These are phyloP conservation scores for Blastocystis sp. DNA, from an alignment of 352 stramenopile genomes.

Conservation along the genomic window DNA sequence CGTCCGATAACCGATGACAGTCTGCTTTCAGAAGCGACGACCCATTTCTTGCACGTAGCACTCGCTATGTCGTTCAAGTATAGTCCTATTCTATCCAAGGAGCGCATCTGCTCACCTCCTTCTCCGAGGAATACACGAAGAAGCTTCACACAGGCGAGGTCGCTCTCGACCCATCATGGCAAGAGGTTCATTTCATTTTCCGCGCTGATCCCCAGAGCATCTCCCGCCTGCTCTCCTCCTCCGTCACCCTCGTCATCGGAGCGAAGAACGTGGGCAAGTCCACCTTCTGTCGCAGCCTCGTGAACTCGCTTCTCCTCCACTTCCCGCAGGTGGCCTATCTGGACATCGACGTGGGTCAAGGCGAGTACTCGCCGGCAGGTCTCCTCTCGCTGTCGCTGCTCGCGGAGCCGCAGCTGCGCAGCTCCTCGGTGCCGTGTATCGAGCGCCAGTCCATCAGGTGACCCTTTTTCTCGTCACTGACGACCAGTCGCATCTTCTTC, in stretches of 20 bases:
- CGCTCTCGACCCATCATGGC: background rate
- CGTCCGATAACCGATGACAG: too few species aligned
- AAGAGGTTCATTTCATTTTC: background rate
- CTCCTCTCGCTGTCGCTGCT: slow-evolving; percentile 79
- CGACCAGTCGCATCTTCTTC: background rate
- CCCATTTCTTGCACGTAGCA: background rate
- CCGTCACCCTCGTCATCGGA: slow-evolving; percentile 71
- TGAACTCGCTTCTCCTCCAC: slow-evolving; percentile 74
- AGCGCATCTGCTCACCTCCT: background rate
- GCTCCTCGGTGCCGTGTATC: background rate
- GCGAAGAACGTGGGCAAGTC: slow-evolving; percentile 87
- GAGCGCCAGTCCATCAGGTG: background rate
- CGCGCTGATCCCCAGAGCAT: background rate
- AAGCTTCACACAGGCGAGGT: background rate
- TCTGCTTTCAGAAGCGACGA: background rate
- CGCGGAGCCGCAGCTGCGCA: slow-evolving; percentile 72
- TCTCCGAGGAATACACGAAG: background rate
- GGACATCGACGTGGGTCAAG: slow-evolving; percentile 85
- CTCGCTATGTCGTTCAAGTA: background rate
- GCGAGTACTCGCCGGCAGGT: slow-evolving; percentile 80
- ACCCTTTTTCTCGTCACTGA: background rate
- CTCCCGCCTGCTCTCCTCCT: background rate
- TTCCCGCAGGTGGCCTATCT: slow-evolving; percentile 76
- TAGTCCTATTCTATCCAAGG: background rate
- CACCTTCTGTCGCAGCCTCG: slow-evolving; percentile 80